A percentile compares a stretch with the other conserved stretches of the same genome.
phyloP scores from a whole-genome alignment of 2,329 filamentous ascomycete species.

The Fusarium nygamai region DNA sequence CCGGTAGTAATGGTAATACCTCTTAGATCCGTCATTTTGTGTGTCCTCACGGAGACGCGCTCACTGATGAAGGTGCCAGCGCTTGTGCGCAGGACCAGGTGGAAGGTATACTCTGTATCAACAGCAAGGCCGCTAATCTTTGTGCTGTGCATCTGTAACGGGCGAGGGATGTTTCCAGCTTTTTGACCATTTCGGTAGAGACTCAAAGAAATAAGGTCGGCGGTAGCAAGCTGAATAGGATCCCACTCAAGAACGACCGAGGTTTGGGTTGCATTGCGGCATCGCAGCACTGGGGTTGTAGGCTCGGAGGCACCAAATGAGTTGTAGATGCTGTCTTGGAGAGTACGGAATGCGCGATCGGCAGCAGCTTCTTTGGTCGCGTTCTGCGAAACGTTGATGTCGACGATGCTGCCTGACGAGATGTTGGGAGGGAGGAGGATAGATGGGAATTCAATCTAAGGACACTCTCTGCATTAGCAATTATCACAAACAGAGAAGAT shows the following conservation, averaged over 20 bases:
- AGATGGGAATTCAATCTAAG: slow-evolving; percentile 96
- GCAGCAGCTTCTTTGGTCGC: slow-evolving; percentile 78
- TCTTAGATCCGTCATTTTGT: slow-evolving; percentile 98
- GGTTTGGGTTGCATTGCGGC: slow-evolving; percentile 98
- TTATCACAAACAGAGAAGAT: not conserved
- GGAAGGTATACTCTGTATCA: slow-evolving; percentile 95
- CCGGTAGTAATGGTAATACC: slow-evolving; percentile 96
- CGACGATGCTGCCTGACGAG: slow-evolving; percentile 94
- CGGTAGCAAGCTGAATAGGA: slow-evolving; percentile 89
- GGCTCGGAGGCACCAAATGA: slow-evolving; percentile 87
- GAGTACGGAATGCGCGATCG: slow-evolving; percentile 78
- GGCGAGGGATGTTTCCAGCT: slow-evolving; percentile 91
- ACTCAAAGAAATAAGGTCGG: slow-evolving; percentile 87
- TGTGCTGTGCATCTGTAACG: slow-evolving; percentile 87
- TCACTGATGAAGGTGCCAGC: slow-evolving; percentile 89
- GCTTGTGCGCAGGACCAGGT: slow-evolving; percentile 88
- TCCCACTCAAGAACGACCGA: slow-evolving; percentile 99
- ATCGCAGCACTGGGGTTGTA: slow-evolving; percentile 80
- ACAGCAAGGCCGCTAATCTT: slow-evolving; percentile 98
- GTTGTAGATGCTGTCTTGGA: slow-evolving; percentile 89
- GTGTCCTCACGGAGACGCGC: slow-evolving; percentile 85
- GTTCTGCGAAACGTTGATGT: slow-evolving; percentile 95
- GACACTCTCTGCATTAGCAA: slow-evolving; percentile 33
- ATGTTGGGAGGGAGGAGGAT: slow-evolving; percentile 97
- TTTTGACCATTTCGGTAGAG: slow-evolving; percentile 97